phyloP scores from a whole-genome alignment of 306 rosid genomes.

The Senna tora region DNA sequence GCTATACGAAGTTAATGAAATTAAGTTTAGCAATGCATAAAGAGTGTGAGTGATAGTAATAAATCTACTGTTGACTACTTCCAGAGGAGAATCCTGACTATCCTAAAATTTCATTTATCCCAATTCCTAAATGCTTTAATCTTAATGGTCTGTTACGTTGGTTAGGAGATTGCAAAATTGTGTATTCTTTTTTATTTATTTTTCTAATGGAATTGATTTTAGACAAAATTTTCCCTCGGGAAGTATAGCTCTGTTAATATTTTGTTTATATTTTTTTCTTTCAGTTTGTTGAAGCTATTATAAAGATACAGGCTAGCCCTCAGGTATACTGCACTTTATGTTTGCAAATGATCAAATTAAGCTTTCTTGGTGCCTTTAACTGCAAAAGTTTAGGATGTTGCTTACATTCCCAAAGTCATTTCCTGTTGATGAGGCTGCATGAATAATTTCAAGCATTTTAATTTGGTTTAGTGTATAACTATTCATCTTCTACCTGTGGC shows the following conservation, averaged over 20 bases:
- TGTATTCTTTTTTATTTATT: neutral
- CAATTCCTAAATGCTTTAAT: neutral
- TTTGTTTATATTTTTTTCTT: slow-evolving; percentile 1
- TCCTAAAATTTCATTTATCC: neutral
- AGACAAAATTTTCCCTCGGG: slow-evolving; percentile 3
- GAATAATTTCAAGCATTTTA: slow-evolving; percentile 21
- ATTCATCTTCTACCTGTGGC: slow-evolving; percentile 8
- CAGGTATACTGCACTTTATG: slow-evolving; percentile 53
- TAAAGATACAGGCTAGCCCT: slow-evolving; percentile 52
- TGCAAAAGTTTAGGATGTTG: slow-evolving; percentile 3
- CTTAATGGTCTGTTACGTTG: slow-evolving; percentile 1
- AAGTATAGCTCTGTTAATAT: slow-evolving; percentile 23
- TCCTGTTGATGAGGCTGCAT: slow-evolving; percentile 1
- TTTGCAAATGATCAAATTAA: neutral
- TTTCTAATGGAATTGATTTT: slow-evolving; percentile 2
- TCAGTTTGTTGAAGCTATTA: slow-evolving; percentile 78
- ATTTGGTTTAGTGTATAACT: neutral
- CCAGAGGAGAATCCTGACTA: neutral
- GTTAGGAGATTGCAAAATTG: slow-evolving; percentile 11
- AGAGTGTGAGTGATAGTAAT: neutral
- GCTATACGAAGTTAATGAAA: slow-evolving; percentile 2
- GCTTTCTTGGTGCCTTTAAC: slow-evolving; percentile 2
- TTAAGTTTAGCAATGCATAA: neutral
- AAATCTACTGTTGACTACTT: neutral
- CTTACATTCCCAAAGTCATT: neutral